These are phyloP conservation scores for Lyophyllum decastes DNA, from an alignment of 768 basidiomycete genomes.

Conservation along the genomic window DNA sequence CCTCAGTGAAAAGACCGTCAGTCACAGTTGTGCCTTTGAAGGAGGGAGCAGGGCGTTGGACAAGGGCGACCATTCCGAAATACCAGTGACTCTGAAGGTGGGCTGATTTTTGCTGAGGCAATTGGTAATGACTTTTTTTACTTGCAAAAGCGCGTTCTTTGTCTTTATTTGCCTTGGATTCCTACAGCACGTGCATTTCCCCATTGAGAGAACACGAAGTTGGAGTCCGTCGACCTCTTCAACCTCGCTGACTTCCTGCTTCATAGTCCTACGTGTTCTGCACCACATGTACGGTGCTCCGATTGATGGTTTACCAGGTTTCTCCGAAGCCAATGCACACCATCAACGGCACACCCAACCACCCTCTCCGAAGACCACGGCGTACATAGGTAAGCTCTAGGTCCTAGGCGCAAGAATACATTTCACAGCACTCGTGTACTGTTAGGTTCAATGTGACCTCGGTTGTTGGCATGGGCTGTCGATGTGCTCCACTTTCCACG, in stretches of 20 bases:
- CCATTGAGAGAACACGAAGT: not conserved
- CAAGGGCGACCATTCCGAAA: constrained; percentile 51
- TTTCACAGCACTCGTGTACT: not conserved
- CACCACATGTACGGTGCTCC: no score
- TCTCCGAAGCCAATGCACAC: not conserved
- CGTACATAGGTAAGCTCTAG: not conserved
- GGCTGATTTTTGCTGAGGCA: constrained; percentile 3
- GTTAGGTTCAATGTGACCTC: not conserved
- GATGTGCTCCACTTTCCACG: not conserved
- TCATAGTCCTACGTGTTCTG: no score
- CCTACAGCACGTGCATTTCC: not conserved
- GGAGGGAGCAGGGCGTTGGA: constrained; percentile 86
- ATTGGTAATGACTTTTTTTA: constrained; percentile 10
- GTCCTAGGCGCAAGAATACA: not conserved
- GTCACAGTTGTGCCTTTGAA: constrained; percentile 77
- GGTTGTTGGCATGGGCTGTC: not conserved
- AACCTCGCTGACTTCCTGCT: no score
- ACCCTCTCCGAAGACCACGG: not conserved
- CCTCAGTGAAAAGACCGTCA: constrained; percentile 75
- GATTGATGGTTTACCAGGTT: not conserved
- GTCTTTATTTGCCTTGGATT: constrained; percentile 10
- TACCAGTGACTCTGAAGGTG: not conserved
- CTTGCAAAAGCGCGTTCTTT: constrained; percentile 23
- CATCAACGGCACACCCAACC: not conserved
- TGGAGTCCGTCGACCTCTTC: not conserved